Percentiles rank a stretch among this genome's conserved stretches.
Conservation (phyloP, 176 grass and related monocot genomes). For the Hordeum marinum region DNA sequence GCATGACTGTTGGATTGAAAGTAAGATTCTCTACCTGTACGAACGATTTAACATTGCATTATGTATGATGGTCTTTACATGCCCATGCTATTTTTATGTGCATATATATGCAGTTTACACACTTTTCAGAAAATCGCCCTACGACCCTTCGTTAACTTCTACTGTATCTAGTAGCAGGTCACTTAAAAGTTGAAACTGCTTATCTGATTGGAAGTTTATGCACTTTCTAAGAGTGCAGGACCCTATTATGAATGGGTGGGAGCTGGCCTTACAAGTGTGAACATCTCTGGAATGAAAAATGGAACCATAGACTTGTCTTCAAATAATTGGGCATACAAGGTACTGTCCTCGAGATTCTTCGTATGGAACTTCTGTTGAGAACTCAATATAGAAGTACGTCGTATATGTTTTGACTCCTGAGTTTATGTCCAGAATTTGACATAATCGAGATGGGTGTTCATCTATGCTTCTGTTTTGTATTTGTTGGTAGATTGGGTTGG, state of each 20-base stretch:
- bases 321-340: slow-evolving; percentile 77
- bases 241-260: slow-evolving; percentile 84
- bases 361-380: not conserved
- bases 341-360: slow-evolving; percentile 20
- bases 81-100: not conserved
- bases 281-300: slow-evolving; percentile 57
- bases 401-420: not conserved
- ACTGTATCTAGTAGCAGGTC: not conserved
- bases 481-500: slow-evolving; percentile 76
- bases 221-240: slow-evolving; percentile 73
- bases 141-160: not conserved
- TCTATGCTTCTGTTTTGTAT: slow-evolving; percentile 5
- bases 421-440: slow-evolving; percentile 3
- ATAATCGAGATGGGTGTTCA: slow-evolving; percentile 6
- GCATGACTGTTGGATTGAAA: slow-evolving; percentile 94
- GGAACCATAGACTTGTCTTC: slow-evolving; percentile 55
- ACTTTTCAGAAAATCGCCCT: not conserved
- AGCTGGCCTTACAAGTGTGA: slow-evolving; percentile 73
- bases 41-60: slow-evolving; percentile 1
- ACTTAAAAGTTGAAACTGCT: not conserved
- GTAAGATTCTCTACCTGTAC: slow-evolving; percentile 41
- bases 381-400: not conserved
- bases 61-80: not conserved
- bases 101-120: not conserved
- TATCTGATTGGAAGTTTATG: slow-evolving; percentile 18